A percentile compares a stretch with the other conserved stretches of the same genome.
Evolutionary conservation across 805 yeast species (phyloP).

Genomic region (Jamesozyma gamospora): DNA sequence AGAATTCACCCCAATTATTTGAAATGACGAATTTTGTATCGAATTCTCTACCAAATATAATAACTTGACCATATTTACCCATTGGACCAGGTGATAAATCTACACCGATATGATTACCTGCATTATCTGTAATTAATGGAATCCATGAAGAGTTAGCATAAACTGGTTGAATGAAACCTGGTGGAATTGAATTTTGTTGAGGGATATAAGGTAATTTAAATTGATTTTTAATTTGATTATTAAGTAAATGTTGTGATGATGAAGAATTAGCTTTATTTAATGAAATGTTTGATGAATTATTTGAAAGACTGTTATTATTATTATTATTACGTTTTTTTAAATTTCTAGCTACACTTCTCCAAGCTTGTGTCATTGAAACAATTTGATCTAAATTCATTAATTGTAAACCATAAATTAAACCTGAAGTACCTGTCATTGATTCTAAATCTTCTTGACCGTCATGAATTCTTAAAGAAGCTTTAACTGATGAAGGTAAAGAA

Average conservation of each 20-base stretch:
- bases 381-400: conserved; percentile 74
- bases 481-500: conserved; percentile 67
- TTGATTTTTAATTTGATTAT: conserved; percentile 14
- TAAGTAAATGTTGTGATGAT: conserved; percentile 1
- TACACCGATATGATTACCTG: conserved; percentile 85
- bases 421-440: conserved; percentile 54
- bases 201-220: conserved; percentile 37
- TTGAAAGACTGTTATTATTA: conserved; percentile 8
- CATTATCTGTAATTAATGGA: conserved; percentile 78
- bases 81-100: conserved; percentile 75
- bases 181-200: conserved; percentile 64
- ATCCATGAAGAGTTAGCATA: conserved; percentile 92
- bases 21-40: conserved; percentile 85
- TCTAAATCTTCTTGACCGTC: conserved; percentile 87
- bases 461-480: conserved; percentile 69
- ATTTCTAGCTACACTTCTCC: conserved; percentile 65
- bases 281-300: conserved; percentile 14
- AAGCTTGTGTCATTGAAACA: conserved; percentile 67
- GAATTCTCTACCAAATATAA: conserved; percentile 86
- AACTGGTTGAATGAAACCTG: conserved; percentile 55
- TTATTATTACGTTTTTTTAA: conserved; percentile 18
- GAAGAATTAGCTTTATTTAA: background rate
- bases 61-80: conserved; percentile 86
- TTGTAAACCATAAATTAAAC: conserved; percentile 72
- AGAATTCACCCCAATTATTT: conserved; percentile 80